Evolutionary conservation across 106 monocot species (phyloP), one percentile per base, ranked within the genome.

Genomic region (Alisma plantagoaquatica): DNA sequence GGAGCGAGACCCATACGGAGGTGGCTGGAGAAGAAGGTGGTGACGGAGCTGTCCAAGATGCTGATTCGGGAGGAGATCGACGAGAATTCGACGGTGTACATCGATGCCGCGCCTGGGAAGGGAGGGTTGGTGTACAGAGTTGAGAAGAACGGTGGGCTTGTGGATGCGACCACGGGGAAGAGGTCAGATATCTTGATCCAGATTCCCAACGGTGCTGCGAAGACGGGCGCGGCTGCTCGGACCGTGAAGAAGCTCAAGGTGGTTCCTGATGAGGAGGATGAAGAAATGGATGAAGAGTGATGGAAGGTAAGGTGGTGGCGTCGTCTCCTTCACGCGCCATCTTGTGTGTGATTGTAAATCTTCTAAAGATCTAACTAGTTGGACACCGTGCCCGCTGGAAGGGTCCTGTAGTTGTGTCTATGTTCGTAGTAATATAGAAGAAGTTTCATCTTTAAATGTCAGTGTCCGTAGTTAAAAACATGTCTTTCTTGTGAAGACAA

Each of bases 21-120:
- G 42, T 88, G 82, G 82, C 70, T 88, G 29, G 87, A 88, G 73
- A 88, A 82, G 57, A 82, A 63, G 25, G 87, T 88, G 54, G 87
- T 88, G 33, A 88, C 82, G 0, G 68, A 78, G 28, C 68, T 88
- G 14, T 82, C 82, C 0, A 78, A 66, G 62, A 88, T 88, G 87
- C 55, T 88, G 4, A 67, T 75, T 22, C 67, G 65, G 52, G 82
- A 79, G 23, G 82, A 88, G 48, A 73, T 82, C 11, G 87, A 88
- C 21, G 87, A 77, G 46, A 77, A 75, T 32, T 71, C 74, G 3
- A 77, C 69, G 0, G 81, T 87, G 5, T 78, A 63, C 62, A 78
- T 81, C 5, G 82, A 88, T 57, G 75, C 53, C 1, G 57, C 59
- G 4, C 38, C 46, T 16, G 73, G 65, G 20, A 76, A 65, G 68